Percentiles rank a stretch among this genome's conserved stretches.
Conservation (phyloP, 2,329 filamentous ascomycete genomes). For the Colletotrichum liriopes region DNA sequence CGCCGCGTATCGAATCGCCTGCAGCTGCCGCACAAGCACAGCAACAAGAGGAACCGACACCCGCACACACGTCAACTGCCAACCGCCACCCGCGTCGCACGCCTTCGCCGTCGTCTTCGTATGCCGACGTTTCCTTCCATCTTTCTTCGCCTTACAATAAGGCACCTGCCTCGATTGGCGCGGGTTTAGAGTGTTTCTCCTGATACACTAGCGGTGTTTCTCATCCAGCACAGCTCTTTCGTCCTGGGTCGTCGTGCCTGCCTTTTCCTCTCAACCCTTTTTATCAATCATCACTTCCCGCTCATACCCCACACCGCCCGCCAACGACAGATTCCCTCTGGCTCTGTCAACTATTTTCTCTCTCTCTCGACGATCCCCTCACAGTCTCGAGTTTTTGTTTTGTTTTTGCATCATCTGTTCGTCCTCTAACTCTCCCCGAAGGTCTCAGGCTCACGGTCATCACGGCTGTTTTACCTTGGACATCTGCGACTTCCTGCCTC, state of each 20-base stretch:
- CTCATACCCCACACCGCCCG: background rate
- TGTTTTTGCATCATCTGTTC: constrained; percentile 25
- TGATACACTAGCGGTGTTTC: constrained; percentile 36
- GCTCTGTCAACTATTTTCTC: background rate
- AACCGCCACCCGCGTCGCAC: constrained; percentile 1
- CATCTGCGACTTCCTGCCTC: constrained; percentile 21
- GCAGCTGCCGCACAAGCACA: constrained; percentile 30
- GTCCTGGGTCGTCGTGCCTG: constrained; percentile 15
- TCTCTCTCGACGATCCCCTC: background rate
- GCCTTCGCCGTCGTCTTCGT: background rate
- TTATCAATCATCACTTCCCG: constrained; percentile 7
- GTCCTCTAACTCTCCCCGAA: constrained; percentile 8
- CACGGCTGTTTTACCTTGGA: constrained; percentile 30
- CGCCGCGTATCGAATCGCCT: constrained; percentile 19
- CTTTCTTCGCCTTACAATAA: background rate
- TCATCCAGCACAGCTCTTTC: constrained; percentile 9
- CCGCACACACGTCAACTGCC: constrained; percentile 7
- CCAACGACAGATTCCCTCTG: constrained; percentile 14
- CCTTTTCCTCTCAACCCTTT: constrained; percentile 2
- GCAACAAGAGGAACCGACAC: constrained; percentile 8
- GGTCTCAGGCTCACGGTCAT: constrained; percentile 6
- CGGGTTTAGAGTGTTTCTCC: constrained; percentile 11
- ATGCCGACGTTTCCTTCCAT: background rate
- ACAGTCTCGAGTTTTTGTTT: background rate
- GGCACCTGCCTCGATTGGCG: constrained; percentile 5